Percentiles rank a stretch among this genome's conserved stretches.
These are phyloP conservation scores for Tulasnella sp. DNA, from an alignment of 768 basidiomycete genomes.

Conservation along the genomic window DNA sequence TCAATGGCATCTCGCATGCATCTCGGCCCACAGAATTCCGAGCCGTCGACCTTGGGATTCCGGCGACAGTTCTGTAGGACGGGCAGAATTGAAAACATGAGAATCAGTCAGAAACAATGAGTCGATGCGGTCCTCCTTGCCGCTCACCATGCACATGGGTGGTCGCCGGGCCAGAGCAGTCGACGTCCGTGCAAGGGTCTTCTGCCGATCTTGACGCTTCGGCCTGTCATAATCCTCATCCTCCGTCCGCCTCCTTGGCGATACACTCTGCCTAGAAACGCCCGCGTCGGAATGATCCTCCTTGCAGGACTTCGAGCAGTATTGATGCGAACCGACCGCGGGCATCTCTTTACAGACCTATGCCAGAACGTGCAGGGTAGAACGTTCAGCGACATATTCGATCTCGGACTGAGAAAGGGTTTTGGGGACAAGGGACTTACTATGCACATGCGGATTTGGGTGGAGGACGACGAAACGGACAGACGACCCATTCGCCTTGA, in stretches of 20 bases:
- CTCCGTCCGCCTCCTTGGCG: not conserved
- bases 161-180: not conserved
- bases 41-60: not conserved
- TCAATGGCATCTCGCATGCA: not conserved
- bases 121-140: not conserved
- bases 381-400: not conserved
- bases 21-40: not conserved
- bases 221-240: not conserved
- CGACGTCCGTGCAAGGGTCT: not conserved
- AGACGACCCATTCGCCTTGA: not conserved
- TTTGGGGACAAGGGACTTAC: not conserved
- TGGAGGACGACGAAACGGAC: not conserved
- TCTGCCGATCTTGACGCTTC: not conserved
- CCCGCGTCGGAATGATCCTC: not conserved
- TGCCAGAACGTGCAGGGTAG: not conserved
- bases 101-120: not conserved
- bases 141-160: not conserved
- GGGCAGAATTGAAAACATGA: not conserved
- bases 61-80: not conserved
- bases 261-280: not conserved
- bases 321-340: not conserved
- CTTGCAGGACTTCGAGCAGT: not conserved
- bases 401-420: not conserved
- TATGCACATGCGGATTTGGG: not conserved
- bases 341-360: not conserved